Evolutionary conservation across 2,329 filamentous ascomycete genomes (phyloP).

Genomic region (Hortaea sp.): DNA sequence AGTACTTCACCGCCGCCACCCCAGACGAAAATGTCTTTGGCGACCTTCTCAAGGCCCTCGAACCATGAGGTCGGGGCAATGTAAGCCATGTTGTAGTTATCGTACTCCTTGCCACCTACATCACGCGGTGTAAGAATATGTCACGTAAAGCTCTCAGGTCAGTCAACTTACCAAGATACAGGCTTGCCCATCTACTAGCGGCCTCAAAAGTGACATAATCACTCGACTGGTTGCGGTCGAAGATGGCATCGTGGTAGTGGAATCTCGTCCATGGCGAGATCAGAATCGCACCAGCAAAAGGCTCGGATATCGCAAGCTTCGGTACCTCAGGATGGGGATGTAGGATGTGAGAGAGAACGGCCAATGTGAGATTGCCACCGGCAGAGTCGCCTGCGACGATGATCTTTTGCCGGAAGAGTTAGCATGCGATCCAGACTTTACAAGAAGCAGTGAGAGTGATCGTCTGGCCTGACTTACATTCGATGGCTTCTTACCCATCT

Average conservation of each 20-base stretch:
- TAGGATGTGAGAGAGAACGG: conserved; percentile 40
- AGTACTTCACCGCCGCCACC: conserved; percentile 48
- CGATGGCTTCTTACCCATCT: conserved; percentile 25
- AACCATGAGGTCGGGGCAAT: conserved; percentile 45
- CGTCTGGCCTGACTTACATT: conserved; percentile 15
- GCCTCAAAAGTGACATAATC: conserved; percentile 39
- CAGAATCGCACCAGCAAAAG: conserved; percentile 42
- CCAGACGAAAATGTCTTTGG: conserved; percentile 42
- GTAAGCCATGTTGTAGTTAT: conserved; percentile 46
- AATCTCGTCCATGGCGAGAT: conserved; percentile 51
- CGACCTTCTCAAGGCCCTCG: conserved; percentile 32
- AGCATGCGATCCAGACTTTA: conserved; percentile 1
- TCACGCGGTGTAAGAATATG: neutral
- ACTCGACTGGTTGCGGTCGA: conserved; percentile 37
- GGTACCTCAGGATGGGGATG: conserved; percentile 48
- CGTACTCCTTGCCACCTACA: conserved; percentile 16
- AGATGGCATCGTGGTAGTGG: conserved; percentile 31
- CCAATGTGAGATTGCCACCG: conserved; percentile 40
- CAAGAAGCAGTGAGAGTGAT: neutral
- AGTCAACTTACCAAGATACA: conserved; percentile 34
- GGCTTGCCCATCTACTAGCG: conserved; percentile 36
- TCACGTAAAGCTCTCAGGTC: too few relatives aligned
- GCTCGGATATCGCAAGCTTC: conserved; percentile 29
- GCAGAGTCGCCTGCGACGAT: conserved; percentile 45
- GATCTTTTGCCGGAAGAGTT: conserved; percentile 24